Percentiles rank a stretch among this genome's conserved stretches.
These are phyloP conservation scores for Macadamia integrifolia DNA, from an alignment of 164 flowering plant genomes.

Conservation along the genomic window DNA sequence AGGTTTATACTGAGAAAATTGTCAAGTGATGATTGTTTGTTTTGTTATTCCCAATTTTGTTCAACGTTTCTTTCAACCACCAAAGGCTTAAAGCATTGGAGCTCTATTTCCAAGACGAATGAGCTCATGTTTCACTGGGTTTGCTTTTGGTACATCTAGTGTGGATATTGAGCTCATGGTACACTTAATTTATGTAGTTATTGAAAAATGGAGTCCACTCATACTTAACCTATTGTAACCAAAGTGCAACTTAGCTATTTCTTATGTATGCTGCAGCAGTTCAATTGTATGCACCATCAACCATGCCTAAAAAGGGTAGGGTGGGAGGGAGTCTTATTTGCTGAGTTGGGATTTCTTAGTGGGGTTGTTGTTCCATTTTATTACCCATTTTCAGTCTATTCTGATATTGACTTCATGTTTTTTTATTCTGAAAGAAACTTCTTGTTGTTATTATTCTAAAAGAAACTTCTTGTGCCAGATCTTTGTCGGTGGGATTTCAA, in stretches of 20 bases:
- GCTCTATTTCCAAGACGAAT: not conserved
- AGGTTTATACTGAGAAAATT: too few species aligned
- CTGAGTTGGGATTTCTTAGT: not conserved
- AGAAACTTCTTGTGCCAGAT: conserved; percentile 46
- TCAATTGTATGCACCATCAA: not conserved
- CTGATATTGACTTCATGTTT: not conserved
- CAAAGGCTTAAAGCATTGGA: not conserved
- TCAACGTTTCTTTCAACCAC: not conserved
- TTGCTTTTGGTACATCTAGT: not conserved
- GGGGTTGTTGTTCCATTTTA: not conserved
- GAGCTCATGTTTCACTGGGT: not conserved
- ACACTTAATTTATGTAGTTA: too few species aligned
- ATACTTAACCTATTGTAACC: too few species aligned
- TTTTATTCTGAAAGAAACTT: not conserved
- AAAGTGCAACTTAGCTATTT: too few species aligned
- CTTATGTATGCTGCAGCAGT: too few species aligned
- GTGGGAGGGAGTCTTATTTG: not conserved
- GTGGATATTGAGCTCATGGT: too few species aligned
- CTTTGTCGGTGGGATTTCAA: conserved; percentile 87
- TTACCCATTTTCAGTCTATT: not conserved
- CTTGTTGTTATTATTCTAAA: not conserved
- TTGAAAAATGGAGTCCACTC: too few species aligned
- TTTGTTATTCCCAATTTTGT: too few species aligned
- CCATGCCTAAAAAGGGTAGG: not conserved
- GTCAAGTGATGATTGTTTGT: too few species aligned